Evolutionary conservation across 345 rosid genomes (phyloP).

Genomic region (Heritiera fomes): DNA sequence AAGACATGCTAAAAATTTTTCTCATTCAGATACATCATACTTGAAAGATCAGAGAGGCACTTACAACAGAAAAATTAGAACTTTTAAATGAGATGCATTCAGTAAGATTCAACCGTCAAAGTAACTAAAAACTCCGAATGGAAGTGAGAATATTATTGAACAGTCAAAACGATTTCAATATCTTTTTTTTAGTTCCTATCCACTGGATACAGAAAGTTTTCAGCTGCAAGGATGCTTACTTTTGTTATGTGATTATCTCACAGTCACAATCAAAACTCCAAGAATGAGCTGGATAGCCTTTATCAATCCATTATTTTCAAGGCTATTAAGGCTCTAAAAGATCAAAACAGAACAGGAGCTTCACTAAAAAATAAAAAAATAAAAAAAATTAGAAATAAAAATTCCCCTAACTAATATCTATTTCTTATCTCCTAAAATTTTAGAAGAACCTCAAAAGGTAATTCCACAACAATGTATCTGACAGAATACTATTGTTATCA

Average conservation of each 20-base stretch:
- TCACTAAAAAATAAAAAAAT: background rate
- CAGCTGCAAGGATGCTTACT: background rate
- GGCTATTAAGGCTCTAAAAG: background rate
- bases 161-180: too few relatives aligned
- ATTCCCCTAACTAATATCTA: background rate
- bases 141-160: too few relatives aligned
- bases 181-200: too few relatives aligned
- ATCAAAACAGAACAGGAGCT: background rate
- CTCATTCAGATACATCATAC: too few relatives aligned
- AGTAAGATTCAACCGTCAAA: too few relatives aligned
- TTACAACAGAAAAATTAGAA: too few relatives aligned
- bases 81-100: too few relatives aligned
- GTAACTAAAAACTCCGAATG: too few relatives aligned
- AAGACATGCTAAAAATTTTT: too few relatives aligned
- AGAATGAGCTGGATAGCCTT: background rate
- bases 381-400: background rate
- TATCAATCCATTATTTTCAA: too few relatives aligned
- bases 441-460: background rate
- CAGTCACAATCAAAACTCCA: background rate
- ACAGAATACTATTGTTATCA: background rate
- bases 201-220: background rate
- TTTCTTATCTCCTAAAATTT: background rate
- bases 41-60: too few relatives aligned
- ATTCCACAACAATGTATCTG: background rate
- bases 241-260: background rate